Evolutionary conservation across 108 stramenopile genomes (phyloP), one percentile per base, ranked within the genome.

Genomic region (Fistulifera pelliculosa): DNA sequence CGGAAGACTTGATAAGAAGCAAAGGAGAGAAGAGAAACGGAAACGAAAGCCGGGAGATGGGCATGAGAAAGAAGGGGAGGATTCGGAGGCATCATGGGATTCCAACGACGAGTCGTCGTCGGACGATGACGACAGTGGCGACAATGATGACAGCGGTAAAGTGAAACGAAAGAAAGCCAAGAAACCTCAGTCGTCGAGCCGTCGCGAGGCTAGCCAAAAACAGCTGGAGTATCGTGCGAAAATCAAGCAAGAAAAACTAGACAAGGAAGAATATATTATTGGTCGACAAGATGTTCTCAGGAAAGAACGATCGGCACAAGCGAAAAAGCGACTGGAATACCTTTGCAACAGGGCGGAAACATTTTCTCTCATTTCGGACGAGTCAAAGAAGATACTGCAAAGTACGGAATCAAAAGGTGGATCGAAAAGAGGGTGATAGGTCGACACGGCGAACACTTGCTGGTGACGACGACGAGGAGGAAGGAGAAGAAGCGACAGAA

Each of bases 351-450:
- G 70, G 22, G 23, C 19, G 84, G 83, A 41, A 95, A 97, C 64
- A 90, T 99, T 41, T 99, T 99, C 70, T 73, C 87, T 47, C 95
- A 97, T 54, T 99, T 99, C 70, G 93, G 86, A 0, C 59, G 60
- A 57, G 87, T 87, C 50, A 78, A 81, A 47, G 70, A 80, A 52
- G 88, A 85, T 53, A 65, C 73, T 54, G 72, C 77, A 23, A 68
- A 75, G 60, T 84, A 69, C 59, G 72, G 69, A 27, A 69, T 52
- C 14, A 64, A 58, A 15, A 26, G 16, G 11, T 13, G 19, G 27
- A 35, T 16, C 25, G 38, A 13, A 35, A 49, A 17, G 41, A 43
- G 0, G 42, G 43, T 6, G 51, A 44, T 8, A 31, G 45, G 25
- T 27, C 39, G 13, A 54, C 43, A 47, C 44, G 68, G 27, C 54